phyloP scores from a whole-genome alignment of 83 land plant species.

The Picea mariana region DNA sequence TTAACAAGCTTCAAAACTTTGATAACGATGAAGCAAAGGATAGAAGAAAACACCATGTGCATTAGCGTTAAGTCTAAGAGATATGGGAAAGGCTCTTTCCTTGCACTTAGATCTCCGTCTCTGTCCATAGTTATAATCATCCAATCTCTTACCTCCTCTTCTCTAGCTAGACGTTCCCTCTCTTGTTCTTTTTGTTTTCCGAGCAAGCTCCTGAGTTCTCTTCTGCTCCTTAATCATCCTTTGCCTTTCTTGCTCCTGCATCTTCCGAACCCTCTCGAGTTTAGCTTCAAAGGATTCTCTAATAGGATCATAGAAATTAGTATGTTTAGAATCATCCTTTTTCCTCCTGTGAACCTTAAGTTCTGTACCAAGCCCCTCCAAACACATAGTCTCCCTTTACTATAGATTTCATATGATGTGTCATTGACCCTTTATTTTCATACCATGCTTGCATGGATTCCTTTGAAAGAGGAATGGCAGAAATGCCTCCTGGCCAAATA shows the following conservation, averaged over 20 bases:
- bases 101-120: too few relatives aligned
- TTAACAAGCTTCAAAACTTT: too few relatives aligned
- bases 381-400: not conserved
- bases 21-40: too few relatives aligned
- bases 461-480: not conserved
- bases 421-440: slow-evolving; percentile 4
- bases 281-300: slow-evolving; percentile 97
- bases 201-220: too few relatives aligned
- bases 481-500: slow-evolving; percentile 45
- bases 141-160: too few relatives aligned
- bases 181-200: too few relatives aligned
- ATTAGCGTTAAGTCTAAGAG: too few relatives aligned
- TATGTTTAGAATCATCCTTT: slow-evolving; percentile 60
- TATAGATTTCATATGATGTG: not conserved
- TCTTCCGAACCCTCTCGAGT: slow-evolving; percentile 89
- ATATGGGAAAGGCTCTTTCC: too few relatives aligned
- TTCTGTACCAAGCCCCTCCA: slow-evolving; percentile 35
- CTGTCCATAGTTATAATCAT: too few relatives aligned
- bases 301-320: slow-evolving; percentile 75
- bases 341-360: slow-evolving; percentile 44
- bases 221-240: slow-evolving; percentile 69
- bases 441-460: not conserved
- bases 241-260: slow-evolving; percentile 88
- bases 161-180: too few relatives aligned
- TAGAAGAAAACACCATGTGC: too few relatives aligned